A percentile compares a stretch with the other conserved stretches of the same genome.
phyloP scores from a whole-genome alignment of 331 rosid genomes.

The Spiraea crenata region DNA sequence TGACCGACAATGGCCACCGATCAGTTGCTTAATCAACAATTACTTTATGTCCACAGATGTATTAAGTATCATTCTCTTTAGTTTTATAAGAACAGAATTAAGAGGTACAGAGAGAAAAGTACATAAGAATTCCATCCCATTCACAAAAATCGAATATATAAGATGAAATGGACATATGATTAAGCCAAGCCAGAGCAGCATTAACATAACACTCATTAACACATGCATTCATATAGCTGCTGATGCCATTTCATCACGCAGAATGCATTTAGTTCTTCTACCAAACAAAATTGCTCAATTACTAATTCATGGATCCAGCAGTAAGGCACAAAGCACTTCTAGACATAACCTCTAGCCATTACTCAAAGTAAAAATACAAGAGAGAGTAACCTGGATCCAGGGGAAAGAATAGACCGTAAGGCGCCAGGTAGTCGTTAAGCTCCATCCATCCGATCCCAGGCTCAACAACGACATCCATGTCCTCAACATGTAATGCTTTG shows the following conservation, averaged over 20 bases:
- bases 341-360: neutral
- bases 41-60: no score
- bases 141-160: no score
- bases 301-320: neutral
- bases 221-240: neutral
- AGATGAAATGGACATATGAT: neutral
- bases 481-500: constrained; percentile 79
- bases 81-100: no score
- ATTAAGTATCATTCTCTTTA: no score
- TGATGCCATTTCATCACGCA: neutral
- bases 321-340: neutral
- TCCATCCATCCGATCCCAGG: constrained; percentile 99
- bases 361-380: constrained; percentile 8
- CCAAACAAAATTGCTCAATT: neutral
- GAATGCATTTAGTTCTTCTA: constrained; percentile 2
- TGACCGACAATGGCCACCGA: no score
- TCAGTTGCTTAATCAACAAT: no score
- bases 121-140: no score
- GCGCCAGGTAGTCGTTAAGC: constrained; percentile 93
- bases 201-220: neutral
- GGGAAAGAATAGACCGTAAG: constrained; percentile 93
- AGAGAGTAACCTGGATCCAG: constrained; percentile 89
- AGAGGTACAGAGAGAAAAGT: no score
- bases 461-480: constrained; percentile 95
- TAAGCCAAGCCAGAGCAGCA: neutral